A percentile compares a stretch with the other conserved stretches of the same genome.
phyloP scores from a whole-genome alignment of 495 filamentous ascomycete genomes.

The Aspergillus cristatus region DNA sequence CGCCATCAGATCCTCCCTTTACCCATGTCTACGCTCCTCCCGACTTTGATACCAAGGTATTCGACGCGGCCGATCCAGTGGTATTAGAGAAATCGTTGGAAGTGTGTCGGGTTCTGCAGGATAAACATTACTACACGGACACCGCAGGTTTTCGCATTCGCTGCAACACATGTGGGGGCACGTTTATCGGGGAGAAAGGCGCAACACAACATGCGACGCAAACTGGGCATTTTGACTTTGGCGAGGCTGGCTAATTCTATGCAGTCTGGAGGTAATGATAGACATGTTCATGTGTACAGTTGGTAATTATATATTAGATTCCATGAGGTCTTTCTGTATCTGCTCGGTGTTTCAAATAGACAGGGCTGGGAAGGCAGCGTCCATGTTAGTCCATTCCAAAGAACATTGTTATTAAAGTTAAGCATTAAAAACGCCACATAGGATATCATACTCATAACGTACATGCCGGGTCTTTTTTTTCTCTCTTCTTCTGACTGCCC shows the following conservation, averaged over 20 bases:
- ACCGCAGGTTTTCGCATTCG: conserved; percentile 72
- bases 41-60: conserved; percentile 71
- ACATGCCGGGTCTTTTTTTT: conserved; percentile 10
- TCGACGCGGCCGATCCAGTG: conserved; percentile 57
- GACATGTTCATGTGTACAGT: too few relatives aligned
- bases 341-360: too few relatives aligned
- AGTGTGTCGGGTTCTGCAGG: conserved; percentile 60
- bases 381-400: too few relatives aligned
- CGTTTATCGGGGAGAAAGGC: conserved; percentile 64
- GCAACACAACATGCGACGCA: conserved; percentile 57
- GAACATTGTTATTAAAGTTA: too few relatives aligned
- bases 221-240: conserved; percentile 65
- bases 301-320: too few relatives aligned
- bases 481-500: too few relatives aligned
- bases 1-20: conserved; percentile 50
- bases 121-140: conserved; percentile 83
- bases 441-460: conserved; percentile 17
- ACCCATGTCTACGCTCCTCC: conserved; percentile 49
- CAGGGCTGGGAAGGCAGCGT: too few relatives aligned
- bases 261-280: too few relatives aligned
- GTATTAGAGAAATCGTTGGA: conserved; percentile 60
- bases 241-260: conserved; percentile 45
- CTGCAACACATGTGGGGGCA: conserved; percentile 67
- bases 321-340: too few relatives aligned
- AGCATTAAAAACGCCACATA: conserved; percentile 12